Evolutionary conservation across 805 yeast genomes (phyloP), one percentile per base, ranked within the genome.

Genomic region (Starmerella geochares): DNA sequence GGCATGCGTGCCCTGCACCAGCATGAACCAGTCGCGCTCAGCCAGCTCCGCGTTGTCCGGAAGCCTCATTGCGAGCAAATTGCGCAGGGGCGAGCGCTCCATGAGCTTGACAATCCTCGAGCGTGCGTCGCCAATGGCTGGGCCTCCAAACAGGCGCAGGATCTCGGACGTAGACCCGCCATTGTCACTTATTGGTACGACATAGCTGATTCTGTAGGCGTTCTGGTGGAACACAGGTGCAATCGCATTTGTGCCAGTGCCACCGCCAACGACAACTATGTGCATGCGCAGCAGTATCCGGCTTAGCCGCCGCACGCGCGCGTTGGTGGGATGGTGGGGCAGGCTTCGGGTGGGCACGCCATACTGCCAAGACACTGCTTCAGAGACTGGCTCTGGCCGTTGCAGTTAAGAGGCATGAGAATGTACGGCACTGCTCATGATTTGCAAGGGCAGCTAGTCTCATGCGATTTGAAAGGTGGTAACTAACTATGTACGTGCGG

Each of bases 151-250:
- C 1, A 86, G 85, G 13, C 96, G 67, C 5, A 87, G 72, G 21
- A 88, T 75, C 65, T 88, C 96, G 24, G 94, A 81, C 0, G 96
- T 86, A 1, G 96, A 87, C 0, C 96, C 96, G 16, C 97, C 97
- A 62, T 88, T 88, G 64, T 88, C 97, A 43, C 85, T 79, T 14
- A 88, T 77, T 0, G 97, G 97, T 31, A 88, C 66, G 4, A 87
- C 73, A 57, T 83, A 87, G 2, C 81, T 68, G 3, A 83, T 67
- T 9, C 68, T 61, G n/a, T 46, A 37, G 0, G 78, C 62, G 2
- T 79, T 57, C 2, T 64, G 49, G 33, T 73, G 69, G 55, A 84
- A 80, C 10, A 80, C 66, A 2, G 77, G 69, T 0, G 85, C 80
- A 5, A 88, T 67, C 9, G 80, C 79, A 63, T 88, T 88, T 2